These are phyloP conservation scores for Sphagnurus paluster DNA, from an alignment of 1,284 basidiomycete species.

Conservation along the genomic window DNA sequence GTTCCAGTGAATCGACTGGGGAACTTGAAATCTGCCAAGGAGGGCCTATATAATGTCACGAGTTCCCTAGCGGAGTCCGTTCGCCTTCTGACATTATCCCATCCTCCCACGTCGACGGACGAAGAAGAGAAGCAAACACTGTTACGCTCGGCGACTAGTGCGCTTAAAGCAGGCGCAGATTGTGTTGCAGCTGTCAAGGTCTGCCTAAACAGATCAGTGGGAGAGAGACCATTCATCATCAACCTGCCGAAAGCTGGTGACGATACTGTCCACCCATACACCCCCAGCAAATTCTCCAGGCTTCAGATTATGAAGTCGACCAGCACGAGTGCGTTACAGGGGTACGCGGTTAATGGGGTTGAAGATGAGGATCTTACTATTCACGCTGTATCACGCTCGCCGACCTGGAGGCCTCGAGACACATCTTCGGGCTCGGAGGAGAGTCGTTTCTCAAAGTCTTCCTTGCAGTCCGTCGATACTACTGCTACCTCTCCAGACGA, in stretches of 20 bases:
- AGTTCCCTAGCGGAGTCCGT: conserved; percentile 89
- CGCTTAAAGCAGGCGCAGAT: conserved; percentile 86
- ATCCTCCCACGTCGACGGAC: conserved; percentile 55
- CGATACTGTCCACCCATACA: conserved; percentile 42
- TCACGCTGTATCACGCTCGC: conserved; percentile 41
- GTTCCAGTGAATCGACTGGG: conserved; percentile 56
- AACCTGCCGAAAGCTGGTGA: conserved; percentile 54
- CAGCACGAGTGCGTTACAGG: conserved; percentile 35
- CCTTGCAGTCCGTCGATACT: conserved; percentile 45
- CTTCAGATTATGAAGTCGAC: conserved; percentile 33
- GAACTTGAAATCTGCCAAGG: conserved; percentile 71
- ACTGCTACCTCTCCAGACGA: conserved; percentile 48
- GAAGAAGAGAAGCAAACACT: conserved; percentile 82
- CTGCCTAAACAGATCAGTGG: conserved; percentile 63
- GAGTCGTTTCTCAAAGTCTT: conserved; percentile 42
- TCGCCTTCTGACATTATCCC: conserved; percentile 61
- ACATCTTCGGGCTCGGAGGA: conserved; percentile 42
- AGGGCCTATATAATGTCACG: conserved; percentile 83
- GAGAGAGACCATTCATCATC: conserved; percentile 65
- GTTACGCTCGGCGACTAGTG: conserved; percentile 82
- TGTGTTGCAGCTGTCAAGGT: conserved; percentile 83
- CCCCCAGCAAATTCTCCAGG: conserved; percentile 44
- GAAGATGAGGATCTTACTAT: conserved; percentile 59
- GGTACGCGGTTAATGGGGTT: conserved; percentile 28
- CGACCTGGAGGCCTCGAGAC: conserved; percentile 28